phyloP scores from a whole-genome alignment of 306 rosid genomes.

The Ziziphus jujuba region DNA sequence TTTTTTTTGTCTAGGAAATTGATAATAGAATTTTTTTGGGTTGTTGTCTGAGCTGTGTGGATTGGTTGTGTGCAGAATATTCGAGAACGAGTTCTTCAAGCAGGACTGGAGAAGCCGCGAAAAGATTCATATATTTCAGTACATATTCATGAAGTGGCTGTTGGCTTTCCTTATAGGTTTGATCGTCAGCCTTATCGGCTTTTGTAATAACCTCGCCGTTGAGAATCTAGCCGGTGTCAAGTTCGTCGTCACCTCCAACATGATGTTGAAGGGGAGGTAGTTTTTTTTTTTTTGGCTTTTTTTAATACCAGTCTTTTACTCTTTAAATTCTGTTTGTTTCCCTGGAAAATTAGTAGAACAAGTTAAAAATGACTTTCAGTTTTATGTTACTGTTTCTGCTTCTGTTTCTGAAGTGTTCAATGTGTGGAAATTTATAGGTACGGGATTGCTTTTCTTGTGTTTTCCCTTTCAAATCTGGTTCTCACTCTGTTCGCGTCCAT shows the following conservation, averaged over 20 bases:
- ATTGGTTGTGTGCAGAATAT: constrained; percentile 46
- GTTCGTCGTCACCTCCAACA: constrained; percentile 82
- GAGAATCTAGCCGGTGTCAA: constrained; percentile 92
- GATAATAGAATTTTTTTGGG: background rate
- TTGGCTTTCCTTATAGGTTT: constrained; percentile 65
- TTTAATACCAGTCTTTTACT: background rate
- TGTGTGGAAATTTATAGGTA: constrained; percentile 51
- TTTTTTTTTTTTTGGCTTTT: background rate
- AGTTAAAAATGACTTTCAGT: background rate
- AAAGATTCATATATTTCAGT: constrained; percentile 56
- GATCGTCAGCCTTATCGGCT: constrained; percentile 65
- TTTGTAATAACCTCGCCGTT: constrained; percentile 84
- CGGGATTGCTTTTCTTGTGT: constrained; percentile 57
- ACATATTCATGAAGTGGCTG: constrained; percentile 72
- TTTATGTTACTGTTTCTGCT: background rate
- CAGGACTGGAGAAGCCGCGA: constrained; percentile 91
- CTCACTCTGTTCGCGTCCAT: constrained; percentile 68
- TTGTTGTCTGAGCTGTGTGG: too few species aligned
- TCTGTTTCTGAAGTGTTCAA: background rate
- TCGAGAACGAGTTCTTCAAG: constrained; percentile 80
- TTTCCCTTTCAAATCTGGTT: constrained; percentile 64
- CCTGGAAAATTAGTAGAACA: background rate
- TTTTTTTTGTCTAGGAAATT: background rate
- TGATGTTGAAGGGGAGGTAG: constrained; percentile 80
- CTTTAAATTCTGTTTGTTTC: constrained; percentile 1